Conservation (phyloP, 225 moss, liverwort and hornwort genomes). For the Thuidium tamariscinum region DNA sequence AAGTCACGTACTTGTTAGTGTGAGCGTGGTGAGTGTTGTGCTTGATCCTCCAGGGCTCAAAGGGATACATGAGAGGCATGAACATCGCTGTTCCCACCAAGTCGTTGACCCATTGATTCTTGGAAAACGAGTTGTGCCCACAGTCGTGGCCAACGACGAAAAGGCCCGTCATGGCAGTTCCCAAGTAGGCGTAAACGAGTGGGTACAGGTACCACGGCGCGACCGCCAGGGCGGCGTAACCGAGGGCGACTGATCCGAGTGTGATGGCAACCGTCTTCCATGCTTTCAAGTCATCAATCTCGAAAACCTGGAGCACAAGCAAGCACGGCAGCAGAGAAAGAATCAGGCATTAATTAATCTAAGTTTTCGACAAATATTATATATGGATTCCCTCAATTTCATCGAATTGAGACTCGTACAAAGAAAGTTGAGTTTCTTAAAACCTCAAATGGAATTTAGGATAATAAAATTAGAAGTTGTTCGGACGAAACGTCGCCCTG, state of each 20-base stretch:
- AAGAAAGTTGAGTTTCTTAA: rapidly evolving
- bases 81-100: constrained; percentile 63
- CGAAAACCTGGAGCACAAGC: constrained; percentile 39
- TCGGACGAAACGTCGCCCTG: background rate
- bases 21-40: constrained; percentile 90
- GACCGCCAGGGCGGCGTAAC: constrained; percentile 61
- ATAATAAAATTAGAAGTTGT: background rate
- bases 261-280: constrained; percentile 68
- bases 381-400: too few species aligned
- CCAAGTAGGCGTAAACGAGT: constrained; percentile 57
- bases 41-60: constrained; percentile 93
- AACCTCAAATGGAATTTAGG: too few species aligned
- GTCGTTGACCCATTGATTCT: constrained; percentile 51
- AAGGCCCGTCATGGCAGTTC: constrained; percentile 75
- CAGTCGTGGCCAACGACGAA: constrained; percentile 77
- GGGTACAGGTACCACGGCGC: constrained; percentile 70
- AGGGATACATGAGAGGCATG: constrained; percentile 71
- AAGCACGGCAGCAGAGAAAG: background rate
- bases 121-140: constrained; percentile 71
- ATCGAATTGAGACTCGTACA: background rate
- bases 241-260: constrained; percentile 39
- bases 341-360: too few species aligned
- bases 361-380: background rate
- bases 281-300: constrained; percentile 54
- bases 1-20: constrained; percentile 58